Percentiles rank a stretch among this genome's conserved stretches.
phyloP scores from a whole-genome alignment of 2,329 filamentous ascomycete species.

The Gaeumannomyces sp. region DNA sequence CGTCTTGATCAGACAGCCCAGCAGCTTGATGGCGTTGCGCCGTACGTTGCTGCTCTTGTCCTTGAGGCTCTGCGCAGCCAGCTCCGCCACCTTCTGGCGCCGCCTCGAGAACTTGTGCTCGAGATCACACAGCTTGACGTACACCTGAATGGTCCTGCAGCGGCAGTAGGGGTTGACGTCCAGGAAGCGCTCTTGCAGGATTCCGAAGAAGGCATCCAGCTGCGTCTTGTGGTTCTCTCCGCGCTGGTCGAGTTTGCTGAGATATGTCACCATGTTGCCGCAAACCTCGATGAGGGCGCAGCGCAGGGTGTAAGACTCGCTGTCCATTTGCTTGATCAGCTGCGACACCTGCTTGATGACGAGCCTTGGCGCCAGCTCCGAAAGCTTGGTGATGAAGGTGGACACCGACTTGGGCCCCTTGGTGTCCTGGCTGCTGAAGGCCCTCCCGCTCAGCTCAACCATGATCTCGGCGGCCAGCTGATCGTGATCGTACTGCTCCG shows the following conservation, averaged over 20 bases:
- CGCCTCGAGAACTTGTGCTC: conserved; percentile 94
- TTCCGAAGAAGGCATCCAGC: conserved; percentile 94
- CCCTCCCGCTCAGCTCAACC: conserved; percentile 91
- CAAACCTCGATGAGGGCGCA: conserved; percentile 95
- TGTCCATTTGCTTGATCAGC: conserved; percentile 89
- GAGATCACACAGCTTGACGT: conserved; percentile 85
- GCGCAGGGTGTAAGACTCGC: conserved; percentile 91
- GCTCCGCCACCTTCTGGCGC: conserved; percentile 77
- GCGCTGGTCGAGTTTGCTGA: conserved; percentile 86
- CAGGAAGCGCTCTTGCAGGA: conserved; percentile 90
- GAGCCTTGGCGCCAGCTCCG: conserved; percentile 81
- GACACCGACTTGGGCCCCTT: conserved; percentile 95
- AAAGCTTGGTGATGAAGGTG: conserved; percentile 85
- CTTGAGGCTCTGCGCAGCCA: conserved; percentile 83
- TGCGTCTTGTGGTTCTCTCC: conserved; percentile 92
- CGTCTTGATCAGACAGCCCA: conserved; percentile 82
- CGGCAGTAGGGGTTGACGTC: conserved; percentile 96
- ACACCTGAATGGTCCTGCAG: conserved; percentile 87
- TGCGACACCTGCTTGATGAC: conserved; percentile 98
- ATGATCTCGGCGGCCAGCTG: conserved; percentile 91
- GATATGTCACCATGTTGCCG: conserved; percentile 85
- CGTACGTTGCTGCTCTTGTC: conserved; percentile 98
- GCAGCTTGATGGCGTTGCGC: conserved; percentile 87
- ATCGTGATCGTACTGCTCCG: conserved; percentile 95
- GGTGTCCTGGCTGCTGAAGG: conserved; percentile 95